Percentiles rank a stretch among this genome's conserved stretches.
Conservation (phyloP, 495 filamentous ascomycete species). For the Penicillium alfredii region DNA sequence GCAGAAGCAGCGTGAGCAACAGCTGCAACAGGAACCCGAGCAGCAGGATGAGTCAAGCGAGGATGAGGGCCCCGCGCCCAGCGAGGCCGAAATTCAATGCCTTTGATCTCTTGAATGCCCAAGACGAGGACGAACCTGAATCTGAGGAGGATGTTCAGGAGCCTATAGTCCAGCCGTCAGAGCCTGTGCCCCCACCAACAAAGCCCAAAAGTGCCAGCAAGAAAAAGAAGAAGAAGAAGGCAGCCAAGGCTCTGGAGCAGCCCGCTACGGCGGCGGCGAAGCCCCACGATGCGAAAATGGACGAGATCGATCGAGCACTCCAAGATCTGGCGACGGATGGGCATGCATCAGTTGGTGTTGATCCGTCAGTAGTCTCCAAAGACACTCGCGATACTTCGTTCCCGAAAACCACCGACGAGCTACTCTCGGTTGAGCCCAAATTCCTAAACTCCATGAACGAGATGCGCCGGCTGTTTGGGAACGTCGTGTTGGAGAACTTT, state of each 20-base stretch:
- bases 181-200: conserved; percentile 13
- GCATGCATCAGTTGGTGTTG: conserved; percentile 10
- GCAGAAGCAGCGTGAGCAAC: conserved; percentile 58
- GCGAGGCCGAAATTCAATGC: conserved; percentile 43
- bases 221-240: conserved; percentile 43
- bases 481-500: conserved; percentile 62
- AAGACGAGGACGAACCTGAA: conserved; percentile 36
- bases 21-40: conserved; percentile 49
- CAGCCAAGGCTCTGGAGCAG: conserved; percentile 14
- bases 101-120: conserved; percentile 48
- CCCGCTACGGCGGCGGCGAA: conserved; percentile 9
- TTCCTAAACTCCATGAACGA: conserved; percentile 84
- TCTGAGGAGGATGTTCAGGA: conserved; percentile 28
- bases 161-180: conserved; percentile 14
- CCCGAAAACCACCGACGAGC: conserved; percentile 38
- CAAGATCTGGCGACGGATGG: conserved; percentile 49
- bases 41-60: conserved; percentile 49
- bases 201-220: conserved; percentile 44
- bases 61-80: conserved; percentile 32
- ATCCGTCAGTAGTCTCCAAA: conserved; percentile 13
- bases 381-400: conserved; percentile 41
- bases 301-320: conserved; percentile 82
- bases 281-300: conserved; percentile 40
- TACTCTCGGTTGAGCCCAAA: conserved; percentile 69
- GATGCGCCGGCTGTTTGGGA: conserved; percentile 89